Conservation (phyloP, 148 eudicot species). For the Vaccinium corymbosum region DNA sequence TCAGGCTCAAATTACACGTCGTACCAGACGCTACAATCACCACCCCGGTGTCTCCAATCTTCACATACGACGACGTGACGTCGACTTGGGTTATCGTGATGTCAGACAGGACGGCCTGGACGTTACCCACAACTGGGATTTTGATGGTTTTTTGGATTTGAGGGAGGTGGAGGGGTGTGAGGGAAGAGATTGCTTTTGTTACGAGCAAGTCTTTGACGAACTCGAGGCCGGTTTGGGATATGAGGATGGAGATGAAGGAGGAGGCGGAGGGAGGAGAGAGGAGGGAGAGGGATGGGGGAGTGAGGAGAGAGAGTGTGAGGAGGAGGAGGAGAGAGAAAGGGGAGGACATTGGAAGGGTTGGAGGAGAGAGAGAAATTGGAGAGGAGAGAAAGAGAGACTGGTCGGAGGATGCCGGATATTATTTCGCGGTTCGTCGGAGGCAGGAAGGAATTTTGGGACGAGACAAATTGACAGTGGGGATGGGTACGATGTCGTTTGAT, state of each 20-base stretch:
- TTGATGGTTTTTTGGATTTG: conserved; percentile 47
- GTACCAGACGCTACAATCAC: conserved; percentile 52
- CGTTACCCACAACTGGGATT: conserved; percentile 66
- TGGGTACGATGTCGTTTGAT: not conserved
- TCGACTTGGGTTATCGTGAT: conserved; percentile 51
- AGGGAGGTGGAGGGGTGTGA: conserved; percentile 64
- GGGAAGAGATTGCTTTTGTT: conserved; percentile 60
- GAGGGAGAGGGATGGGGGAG: not conserved
- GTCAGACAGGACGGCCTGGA: conserved; percentile 51
- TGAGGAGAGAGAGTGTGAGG: conserved; percentile 7
- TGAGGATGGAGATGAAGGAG: conserved; percentile 53
- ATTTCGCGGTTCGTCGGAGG: conserved; percentile 4
- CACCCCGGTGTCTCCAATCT: conserved; percentile 50
- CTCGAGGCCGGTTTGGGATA: conserved; percentile 80
- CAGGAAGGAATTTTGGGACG: not conserved
- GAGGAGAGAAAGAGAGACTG: not conserved
- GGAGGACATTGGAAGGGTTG: conserved; percentile 12
- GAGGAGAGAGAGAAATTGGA: not conserved
- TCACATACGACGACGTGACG: conserved; percentile 48
- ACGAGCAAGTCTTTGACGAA: conserved; percentile 68
- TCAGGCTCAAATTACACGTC: conserved; percentile 67
- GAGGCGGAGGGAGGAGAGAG: conserved; percentile 18
- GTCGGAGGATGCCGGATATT: not conserved
- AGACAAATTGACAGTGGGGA: not conserved
- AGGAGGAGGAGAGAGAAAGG: not conserved